Evolutionary conservation across 352 stramenopile genomes (phyloP).

Genomic region (Globisporangium orthogonon): DNA sequence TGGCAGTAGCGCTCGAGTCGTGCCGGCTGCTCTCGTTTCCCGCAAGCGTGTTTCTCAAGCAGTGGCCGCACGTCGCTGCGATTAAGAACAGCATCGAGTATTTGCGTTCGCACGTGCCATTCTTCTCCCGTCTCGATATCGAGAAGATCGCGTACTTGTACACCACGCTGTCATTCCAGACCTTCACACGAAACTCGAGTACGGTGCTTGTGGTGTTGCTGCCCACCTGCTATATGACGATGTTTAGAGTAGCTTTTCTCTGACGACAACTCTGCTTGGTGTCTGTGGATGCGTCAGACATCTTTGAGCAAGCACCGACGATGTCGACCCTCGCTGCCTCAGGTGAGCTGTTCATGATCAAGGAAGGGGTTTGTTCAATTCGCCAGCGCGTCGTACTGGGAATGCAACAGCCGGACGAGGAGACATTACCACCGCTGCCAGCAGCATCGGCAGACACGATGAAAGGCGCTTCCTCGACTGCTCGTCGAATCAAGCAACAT

Average conservation of each 20-base stretch:
- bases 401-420: neutral
- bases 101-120: slow-evolving; percentile 28
- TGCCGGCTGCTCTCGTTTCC: slow-evolving; percentile 54
- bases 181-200: slow-evolving; percentile 35
- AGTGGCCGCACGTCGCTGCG: slow-evolving; percentile 29
- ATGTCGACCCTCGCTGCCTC: neutral
- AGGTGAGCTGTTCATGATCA: slow-evolving; percentile 37
- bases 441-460: neutral
- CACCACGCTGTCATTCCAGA: slow-evolving; percentile 39
- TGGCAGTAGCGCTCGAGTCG: slow-evolving; percentile 39
- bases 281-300: slow-evolving; percentile 16
- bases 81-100: slow-evolving; percentile 43
- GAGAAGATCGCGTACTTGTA: slow-evolving; percentile 58
- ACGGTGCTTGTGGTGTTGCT: slow-evolving; percentile 7
- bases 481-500: neutral
- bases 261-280: neutral
- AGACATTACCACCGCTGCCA: neutral
- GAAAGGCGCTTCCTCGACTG: neutral
- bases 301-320: slow-evolving; percentile 18
- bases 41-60: slow-evolving; percentile 29
- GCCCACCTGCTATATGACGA: neutral
- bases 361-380: slow-evolving; percentile 46
- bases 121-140: slow-evolving; percentile 37
- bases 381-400: slow-evolving; percentile 19
- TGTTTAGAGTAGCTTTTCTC: neutral